Conservation (phyloP, 345 rosid genomes). For the Camelina sativa region DNA sequence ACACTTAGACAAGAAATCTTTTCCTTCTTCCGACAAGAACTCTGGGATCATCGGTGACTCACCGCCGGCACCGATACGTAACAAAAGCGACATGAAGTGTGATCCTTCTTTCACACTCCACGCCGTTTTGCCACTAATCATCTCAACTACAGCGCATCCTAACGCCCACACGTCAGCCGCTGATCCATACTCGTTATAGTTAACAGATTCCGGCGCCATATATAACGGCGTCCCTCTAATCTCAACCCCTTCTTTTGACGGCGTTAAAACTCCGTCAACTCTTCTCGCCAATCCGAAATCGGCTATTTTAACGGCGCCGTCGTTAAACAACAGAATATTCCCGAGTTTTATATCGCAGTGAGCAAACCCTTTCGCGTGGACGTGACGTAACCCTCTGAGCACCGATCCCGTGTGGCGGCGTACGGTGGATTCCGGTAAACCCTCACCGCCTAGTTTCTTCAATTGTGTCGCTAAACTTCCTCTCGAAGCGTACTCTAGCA, state of each 20-base stretch:
- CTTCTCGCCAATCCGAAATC: slow-evolving; percentile 78
- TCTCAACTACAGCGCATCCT: slow-evolving; percentile 80
- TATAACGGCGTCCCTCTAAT: slow-evolving; percentile 78
- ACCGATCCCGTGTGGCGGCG: slow-evolving; percentile 52
- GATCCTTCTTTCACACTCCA: slow-evolving; percentile 51
- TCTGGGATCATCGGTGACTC: slow-evolving; percentile 64
- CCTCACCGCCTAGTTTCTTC: slow-evolving; percentile 44
- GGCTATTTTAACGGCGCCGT: slow-evolving; percentile 57
- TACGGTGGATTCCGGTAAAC: slow-evolving; percentile 56
- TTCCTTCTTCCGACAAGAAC: slow-evolving; percentile 64
- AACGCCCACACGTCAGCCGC: slow-evolving; percentile 86
- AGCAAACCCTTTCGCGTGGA: slow-evolving; percentile 68
- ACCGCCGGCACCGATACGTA: slow-evolving; percentile 58
- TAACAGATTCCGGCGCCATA: slow-evolving; percentile 81
- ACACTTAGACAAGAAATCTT: slow-evolving; percentile 69
- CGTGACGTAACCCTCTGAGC: slow-evolving; percentile 60
- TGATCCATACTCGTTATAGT: slow-evolving; percentile 58
- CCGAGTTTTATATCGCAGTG: slow-evolving; percentile 73
- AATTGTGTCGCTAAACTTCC: slow-evolving; percentile 63
- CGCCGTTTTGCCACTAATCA: slow-evolving; percentile 69
- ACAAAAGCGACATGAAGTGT: slow-evolving; percentile 49
- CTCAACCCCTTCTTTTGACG: slow-evolving; percentile 37
- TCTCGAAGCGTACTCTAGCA: slow-evolving; percentile 71
- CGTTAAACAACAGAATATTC: slow-evolving; percentile 58
- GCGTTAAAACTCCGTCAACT: slow-evolving; percentile 27